These are phyloP conservation scores for Cymbopogon flexuosus DNA, from an alignment of 202 grass and related monocot genomes.

Conservation along the genomic window DNA sequence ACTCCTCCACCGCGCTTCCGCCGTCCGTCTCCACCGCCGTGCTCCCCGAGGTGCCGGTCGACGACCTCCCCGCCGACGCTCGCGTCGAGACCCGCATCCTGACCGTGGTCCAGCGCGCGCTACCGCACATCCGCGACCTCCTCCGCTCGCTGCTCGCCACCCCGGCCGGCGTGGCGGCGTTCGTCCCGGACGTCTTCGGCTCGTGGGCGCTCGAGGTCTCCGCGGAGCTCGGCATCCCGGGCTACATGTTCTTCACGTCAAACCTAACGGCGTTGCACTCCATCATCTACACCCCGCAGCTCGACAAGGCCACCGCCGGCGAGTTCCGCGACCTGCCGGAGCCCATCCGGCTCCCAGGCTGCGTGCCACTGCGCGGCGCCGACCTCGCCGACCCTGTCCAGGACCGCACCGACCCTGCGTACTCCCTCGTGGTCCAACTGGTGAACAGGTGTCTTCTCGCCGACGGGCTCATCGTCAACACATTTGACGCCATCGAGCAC, in stretches of 20 bases:
- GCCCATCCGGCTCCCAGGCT: constrained; percentile 37
- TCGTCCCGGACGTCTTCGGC: constrained; percentile 40
- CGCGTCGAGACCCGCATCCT: constrained; percentile 9
- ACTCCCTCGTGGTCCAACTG: neutral
- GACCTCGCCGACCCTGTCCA: constrained; percentile 25
- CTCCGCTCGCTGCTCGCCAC: neutral
- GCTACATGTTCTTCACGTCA: constrained; percentile 34
- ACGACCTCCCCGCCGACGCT: constrained; percentile 36
- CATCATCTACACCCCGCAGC: constrained; percentile 3
- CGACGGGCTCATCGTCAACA: constrained; percentile 54
- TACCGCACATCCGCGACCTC: constrained; percentile 15
- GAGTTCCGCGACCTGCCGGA: constrained; percentile 44
- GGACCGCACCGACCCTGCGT: constrained; percentile 8
- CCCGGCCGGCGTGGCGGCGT: constrained; percentile 24
- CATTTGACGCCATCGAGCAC: constrained; percentile 46
- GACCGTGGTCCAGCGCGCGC: constrained; percentile 1
- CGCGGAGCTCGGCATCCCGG: constrained; percentile 30
- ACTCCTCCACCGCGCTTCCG: constrained; percentile 21
- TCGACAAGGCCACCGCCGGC: constrained; percentile 30
- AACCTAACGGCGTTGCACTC: constrained; percentile 16
- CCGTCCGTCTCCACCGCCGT: constrained; percentile 25
- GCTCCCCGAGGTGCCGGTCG: constrained; percentile 38
- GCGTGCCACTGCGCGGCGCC: constrained; percentile 36
- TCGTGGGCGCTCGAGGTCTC: constrained; percentile 24
- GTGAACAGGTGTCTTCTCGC: neutral